Percentiles rank a stretch among this genome's conserved stretches.
Evolutionary conservation across 345 rosid genomes (phyloP).

Genomic region (Microcos paniculata): DNA sequence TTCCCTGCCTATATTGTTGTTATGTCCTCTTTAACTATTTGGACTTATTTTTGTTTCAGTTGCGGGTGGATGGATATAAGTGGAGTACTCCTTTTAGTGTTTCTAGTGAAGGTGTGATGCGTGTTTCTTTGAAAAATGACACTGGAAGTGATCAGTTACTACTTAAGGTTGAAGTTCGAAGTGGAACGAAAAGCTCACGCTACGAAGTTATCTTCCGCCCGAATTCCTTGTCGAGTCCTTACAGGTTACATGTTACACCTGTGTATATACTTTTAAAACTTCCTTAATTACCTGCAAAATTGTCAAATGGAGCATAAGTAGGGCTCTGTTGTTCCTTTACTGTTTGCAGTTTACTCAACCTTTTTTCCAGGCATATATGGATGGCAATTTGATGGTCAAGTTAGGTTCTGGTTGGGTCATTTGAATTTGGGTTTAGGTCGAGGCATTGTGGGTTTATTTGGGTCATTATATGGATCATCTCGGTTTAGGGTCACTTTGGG

Average conservation of each 20-base stretch:
- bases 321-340: background rate
- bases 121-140: slow-evolving; percentile 58
- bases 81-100: slow-evolving; percentile 94
- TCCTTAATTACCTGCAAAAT: background rate
- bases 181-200: slow-evolving; percentile 86
- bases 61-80: slow-evolving; percentile 68
- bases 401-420: background rate
- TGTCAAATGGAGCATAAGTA: background rate
- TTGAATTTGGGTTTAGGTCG: background rate
- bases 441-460: background rate
- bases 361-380: background rate
- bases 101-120: slow-evolving; percentile 72
- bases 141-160: slow-evolving; percentile 53
- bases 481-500: background rate
- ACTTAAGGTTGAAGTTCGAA: slow-evolving; percentile 78
- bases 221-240: slow-evolving; percentile 76
- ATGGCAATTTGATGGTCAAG: background rate
- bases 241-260: slow-evolving; percentile 54
- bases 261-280: background rate
- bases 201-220: slow-evolving; percentile 92
- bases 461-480: background rate
- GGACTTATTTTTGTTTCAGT: slow-evolving; percentile 43
- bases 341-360: background rate
- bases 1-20: background rate
- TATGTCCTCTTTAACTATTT: slow-evolving; percentile 1